Base-by-base conservation (phyloP, 306 rosid genomes). In the Canavalia gladiata region DNA sequence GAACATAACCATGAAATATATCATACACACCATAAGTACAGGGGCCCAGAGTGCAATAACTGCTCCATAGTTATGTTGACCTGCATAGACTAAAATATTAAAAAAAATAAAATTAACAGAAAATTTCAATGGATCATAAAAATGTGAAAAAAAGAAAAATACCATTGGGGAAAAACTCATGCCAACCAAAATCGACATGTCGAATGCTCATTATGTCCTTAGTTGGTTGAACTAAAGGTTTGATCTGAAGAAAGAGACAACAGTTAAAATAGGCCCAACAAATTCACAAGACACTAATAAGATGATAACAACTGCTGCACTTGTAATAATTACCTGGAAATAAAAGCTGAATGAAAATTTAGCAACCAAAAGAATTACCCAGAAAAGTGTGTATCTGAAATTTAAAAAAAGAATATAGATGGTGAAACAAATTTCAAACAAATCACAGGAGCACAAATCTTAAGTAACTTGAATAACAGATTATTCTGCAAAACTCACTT, bases 321-420 rank as follows among this genome's bases (percentile, higher is more conserved):
- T 4, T 42, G 62, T 56, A 74, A 60, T 30, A 64, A n/a, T 33
- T 86, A 95, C 99, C 98, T 89, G 94, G 87, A 90, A 12, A 83
- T 91, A 90, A 83, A 46, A 95, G 90, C 98, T 95, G 84, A 93
- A 87, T 18, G 91, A 71, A 83, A 95, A 88, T 75, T 95, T 95
- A 84, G 87, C 84, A 80, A 88, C 84, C 71, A 95, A 82, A 84
- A 95, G 98, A 57, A 89, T n/a, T 88, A 93, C 60, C 99, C 99
- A 95, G 86, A 95, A 95, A 82, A 95, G 35, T 62, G 99, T 93
- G 88, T 95, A 95, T 86, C 99, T 95, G 92, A 77, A 89, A 87
- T 81, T 46, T 50, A 39, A 83, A 67, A 73, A 81, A 72, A 43
- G 12, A 67, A 75, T 71, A 41, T 31, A 30, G 52, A 81, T 13